A percentile compares a stretch with the other conserved stretches of the same genome.
Conservation (phyloP, 1,284 basidiomycete species). For the Melampsora larici-populina region DNA sequence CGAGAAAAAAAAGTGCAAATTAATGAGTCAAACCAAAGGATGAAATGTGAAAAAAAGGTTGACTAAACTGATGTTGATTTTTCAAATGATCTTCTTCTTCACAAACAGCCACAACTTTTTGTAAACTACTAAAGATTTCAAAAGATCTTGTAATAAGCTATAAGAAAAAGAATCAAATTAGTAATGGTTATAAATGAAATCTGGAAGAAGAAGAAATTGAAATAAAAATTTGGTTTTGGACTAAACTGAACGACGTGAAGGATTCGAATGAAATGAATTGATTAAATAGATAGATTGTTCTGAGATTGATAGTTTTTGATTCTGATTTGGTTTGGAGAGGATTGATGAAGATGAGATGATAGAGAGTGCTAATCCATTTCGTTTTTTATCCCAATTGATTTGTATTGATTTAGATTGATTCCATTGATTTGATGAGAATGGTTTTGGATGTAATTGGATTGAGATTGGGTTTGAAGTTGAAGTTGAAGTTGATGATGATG, state of each 20-base stretch:
- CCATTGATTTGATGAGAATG: too few species aligned
- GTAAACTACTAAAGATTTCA: constrained; percentile 37
- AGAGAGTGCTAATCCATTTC: constrained; percentile 23
- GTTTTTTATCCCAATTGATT: constrained; percentile 32
- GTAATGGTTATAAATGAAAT: too few species aligned
- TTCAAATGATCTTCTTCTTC: constrained; percentile 24
- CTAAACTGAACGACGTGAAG: constrained; percentile 29
- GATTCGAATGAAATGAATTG: constrained; percentile 21
- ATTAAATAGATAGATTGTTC: constrained; percentile 40
- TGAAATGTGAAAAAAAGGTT: background rate
- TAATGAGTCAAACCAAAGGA: background rate
- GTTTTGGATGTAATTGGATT: background rate
- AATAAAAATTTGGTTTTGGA: too few species aligned
- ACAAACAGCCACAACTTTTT: constrained; percentile 32
- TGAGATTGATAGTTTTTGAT: constrained; percentile 11
- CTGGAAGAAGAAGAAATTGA: too few species aligned
- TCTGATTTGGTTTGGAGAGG: too few species aligned
- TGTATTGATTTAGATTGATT: too few species aligned
- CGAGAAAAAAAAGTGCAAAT: background rate
- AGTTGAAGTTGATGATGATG: background rate
- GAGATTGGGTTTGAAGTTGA: background rate
- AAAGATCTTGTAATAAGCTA: constrained; percentile 39
- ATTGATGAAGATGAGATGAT: background rate
- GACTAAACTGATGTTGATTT: background rate
- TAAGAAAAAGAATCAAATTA: background rate